Conservation (phyloP, 139 green algal genomes). For the Chlorella sp. region DNA sequence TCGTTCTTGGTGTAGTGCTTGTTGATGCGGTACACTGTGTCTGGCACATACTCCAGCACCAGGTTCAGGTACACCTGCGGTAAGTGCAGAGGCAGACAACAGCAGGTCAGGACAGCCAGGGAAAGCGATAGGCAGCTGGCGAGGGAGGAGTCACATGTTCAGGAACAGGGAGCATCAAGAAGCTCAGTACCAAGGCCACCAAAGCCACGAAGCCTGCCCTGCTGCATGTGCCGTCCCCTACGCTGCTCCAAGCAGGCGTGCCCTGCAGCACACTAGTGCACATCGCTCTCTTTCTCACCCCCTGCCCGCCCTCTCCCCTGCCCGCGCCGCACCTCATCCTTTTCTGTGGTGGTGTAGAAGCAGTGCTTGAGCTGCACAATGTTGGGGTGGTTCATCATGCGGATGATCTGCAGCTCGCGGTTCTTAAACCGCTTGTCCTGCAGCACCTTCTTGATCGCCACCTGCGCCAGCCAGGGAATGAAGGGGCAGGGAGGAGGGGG, state of each 20-base stretch:
- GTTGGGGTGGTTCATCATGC: conserved; percentile 96
- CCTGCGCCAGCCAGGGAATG: conserved; percentile 53
- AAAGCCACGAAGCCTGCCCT: background rate
- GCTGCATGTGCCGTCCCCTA: background rate
- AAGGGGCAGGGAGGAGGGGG: background rate
- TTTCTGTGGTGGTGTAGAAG: conserved; percentile 92
- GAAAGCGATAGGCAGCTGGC: background rate
- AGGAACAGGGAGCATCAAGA: too few species aligned
- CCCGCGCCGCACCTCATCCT: conserved; percentile 46
- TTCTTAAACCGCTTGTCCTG: conserved; percentile 99
- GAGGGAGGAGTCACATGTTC: background rate
- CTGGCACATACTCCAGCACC: conserved; percentile 98
- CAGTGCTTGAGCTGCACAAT: conserved; percentile 97
- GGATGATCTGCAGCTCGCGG: conserved; percentile 99
- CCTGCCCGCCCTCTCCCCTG: background rate
- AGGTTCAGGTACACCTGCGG: conserved; percentile 97
- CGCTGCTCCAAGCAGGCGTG: background rate
- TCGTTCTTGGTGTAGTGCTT: conserved; percentile 97
- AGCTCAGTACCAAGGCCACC: too few species aligned
- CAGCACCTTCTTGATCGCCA: conserved; percentile 99
- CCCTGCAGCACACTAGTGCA: background rate
- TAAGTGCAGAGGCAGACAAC: background rate
- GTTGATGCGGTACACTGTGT: conserved; percentile 97
- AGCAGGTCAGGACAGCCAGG: background rate
- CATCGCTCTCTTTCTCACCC: background rate